Conservation (phyloP, 2,329 filamentous ascomycete genomes). For the Metarhizium sp. region DNA sequence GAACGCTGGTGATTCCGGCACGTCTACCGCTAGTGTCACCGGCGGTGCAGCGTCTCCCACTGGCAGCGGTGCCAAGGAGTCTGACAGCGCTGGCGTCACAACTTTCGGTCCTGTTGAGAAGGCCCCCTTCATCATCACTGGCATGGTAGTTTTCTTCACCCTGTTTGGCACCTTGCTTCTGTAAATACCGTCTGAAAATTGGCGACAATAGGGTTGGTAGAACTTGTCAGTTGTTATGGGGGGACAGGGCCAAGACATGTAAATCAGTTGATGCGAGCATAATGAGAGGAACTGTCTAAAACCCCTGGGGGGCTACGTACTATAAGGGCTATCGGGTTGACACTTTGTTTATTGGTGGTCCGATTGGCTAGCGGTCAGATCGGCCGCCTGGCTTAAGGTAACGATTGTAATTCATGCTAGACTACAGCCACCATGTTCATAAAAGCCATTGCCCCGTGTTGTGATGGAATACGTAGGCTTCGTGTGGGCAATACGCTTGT, state of each 20-base stretch:
- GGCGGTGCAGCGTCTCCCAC: constrained; percentile 21
- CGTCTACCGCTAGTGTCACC: constrained; percentile 33
- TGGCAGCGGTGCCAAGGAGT: constrained; percentile 8
- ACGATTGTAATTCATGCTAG: constrained; percentile 1
- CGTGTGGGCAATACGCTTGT: too few relatives aligned
- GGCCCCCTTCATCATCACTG: constrained; percentile 25
- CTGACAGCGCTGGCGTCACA: constrained; percentile 23
- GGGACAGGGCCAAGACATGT: not conserved
- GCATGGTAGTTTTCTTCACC: constrained; percentile 25
- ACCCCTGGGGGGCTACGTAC: not conserved
- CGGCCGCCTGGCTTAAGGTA: not conserved
- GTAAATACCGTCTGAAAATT: constrained; percentile 16
- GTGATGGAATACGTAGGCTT: too few relatives aligned
- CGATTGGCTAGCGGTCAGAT: not conserved
- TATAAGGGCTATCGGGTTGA: not conserved
- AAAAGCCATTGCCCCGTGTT: not conserved
- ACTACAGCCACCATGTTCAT: not conserved
- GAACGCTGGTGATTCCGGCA: constrained; percentile 35
- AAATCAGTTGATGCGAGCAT: constrained; percentile 2
- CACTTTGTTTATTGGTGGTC: not conserved
- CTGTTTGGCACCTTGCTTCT: constrained; percentile 30
- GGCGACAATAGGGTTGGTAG: not conserved
- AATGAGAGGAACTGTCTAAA: not conserved
- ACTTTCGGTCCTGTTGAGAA: constrained; percentile 17
- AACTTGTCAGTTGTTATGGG: constrained; percentile 5